phyloP scores from a whole-genome alignment of 75 land plant species.

The Pinus albicaulis region DNA sequence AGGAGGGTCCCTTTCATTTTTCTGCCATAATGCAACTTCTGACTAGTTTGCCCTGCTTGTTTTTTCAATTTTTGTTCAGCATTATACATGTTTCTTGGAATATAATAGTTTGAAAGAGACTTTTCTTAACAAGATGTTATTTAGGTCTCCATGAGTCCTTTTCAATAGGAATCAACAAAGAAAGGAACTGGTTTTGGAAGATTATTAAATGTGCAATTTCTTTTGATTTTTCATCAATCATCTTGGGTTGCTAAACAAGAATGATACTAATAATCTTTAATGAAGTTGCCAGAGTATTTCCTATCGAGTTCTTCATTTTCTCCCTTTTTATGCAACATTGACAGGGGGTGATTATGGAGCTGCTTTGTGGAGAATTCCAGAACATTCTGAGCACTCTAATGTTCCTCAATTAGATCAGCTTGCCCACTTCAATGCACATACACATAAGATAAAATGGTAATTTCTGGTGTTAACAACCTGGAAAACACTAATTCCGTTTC shows the following conservation, averaged over 20 bases:
- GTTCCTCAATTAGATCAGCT: slow-evolving; percentile 67
- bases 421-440: slow-evolving; percentile 63
- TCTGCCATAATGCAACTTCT: background rate
- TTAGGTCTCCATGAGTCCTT: background rate
- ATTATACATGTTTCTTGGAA: background rate
- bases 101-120: background rate
- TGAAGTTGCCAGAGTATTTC: background rate
- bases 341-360: slow-evolving; percentile 87
- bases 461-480: background rate
- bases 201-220: background rate
- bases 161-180: background rate
- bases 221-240: background rate
- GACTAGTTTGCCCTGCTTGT: background rate
- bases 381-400: slow-evolving; percentile 55
- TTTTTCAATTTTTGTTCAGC: background rate
- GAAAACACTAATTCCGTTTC: too few species aligned
- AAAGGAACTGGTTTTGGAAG: background rate
- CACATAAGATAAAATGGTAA: slow-evolving; percentile 72
- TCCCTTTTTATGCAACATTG: background rate
- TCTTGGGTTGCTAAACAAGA: background rate
- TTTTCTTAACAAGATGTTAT: background rate
- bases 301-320: background rate
- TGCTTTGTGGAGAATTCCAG: slow-evolving; percentile 90
- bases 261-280: background rate
- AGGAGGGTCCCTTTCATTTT: background rate